Evolutionary conservation across 805 yeast genomes (phyloP), one percentile per base, ranked within the genome.

Genomic region (Saccharomycopsis sp.): DNA sequence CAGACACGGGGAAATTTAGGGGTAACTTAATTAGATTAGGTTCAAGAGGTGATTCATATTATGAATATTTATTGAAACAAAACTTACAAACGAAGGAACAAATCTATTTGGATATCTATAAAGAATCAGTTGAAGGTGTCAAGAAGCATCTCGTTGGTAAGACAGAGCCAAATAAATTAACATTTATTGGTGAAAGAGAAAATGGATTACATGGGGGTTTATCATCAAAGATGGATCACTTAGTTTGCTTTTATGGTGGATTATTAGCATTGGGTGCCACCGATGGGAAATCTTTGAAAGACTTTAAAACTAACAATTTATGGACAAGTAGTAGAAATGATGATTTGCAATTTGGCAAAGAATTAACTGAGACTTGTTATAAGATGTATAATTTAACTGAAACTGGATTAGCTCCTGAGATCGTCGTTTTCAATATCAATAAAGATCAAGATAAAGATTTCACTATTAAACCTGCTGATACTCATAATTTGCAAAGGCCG

Each of bases 181-280:
- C 82, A 0, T 89, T 71, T 56, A 70, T 88, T 46, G 95, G 95
- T 8, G 97, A 89, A 60, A 70, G 77, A 41, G 85, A 81, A 19
- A 53, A 61, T 23, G 96, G 96, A 8, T 54, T 85, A n/a, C 64
- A 61, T 4, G 79, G 82, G 0, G 63, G 67, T 2, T 60, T 81
- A 13, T 74, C 81, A 13, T 66, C 78, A 14, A 87, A 86, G 58
- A 85, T 89, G 95, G 96, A 89, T 59, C 96, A 89, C 63, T 67
- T 86, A 48, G 96, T 87, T 21, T 89, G 97, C 61, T 88, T 87
- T 62, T 76, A 85, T 58, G 95, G 96, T 45, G 96, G 96, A 0
- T 70, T 85, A 50, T 72, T 89, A 50, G 93, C 95, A 1, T 64
- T 87, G 43, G 96, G 96, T 22, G 94, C 96, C 13, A 89, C 96